Percentiles rank a stretch among this genome's conserved stretches.
Evolutionary conservation across 305 asterid genomes (phyloP).

Genomic region (Fraxinus velutina): DNA sequence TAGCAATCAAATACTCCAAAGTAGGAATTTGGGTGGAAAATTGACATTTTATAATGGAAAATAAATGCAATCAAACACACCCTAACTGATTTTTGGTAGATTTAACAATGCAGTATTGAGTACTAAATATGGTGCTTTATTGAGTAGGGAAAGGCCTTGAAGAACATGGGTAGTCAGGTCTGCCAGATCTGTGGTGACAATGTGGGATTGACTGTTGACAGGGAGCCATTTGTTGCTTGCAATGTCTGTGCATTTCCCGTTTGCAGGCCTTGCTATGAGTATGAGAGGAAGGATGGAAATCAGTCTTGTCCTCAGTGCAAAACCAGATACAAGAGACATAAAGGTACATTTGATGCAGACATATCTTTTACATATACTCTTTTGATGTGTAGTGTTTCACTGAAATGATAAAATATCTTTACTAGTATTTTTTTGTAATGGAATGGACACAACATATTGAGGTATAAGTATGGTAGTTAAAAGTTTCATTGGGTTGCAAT

Average conservation of each 20-base stretch:
- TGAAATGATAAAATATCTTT: background rate
- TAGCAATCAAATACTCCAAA: background rate
- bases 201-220: slow-evolving; percentile 69
- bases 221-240: slow-evolving; percentile 87
- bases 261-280: slow-evolving; percentile 97
- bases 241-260: slow-evolving; percentile 91
- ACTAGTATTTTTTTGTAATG: background rate
- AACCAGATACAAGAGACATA: slow-evolving; percentile 89
- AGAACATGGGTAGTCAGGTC: slow-evolving; percentile 64
- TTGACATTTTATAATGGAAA: background rate
- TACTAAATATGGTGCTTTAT: slow-evolving; percentile 4
- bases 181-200: slow-evolving; percentile 97
- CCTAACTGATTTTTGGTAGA: background rate
- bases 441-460: background rate
- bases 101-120: background rate
- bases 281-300: slow-evolving; percentile 95
- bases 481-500: slow-evolving; percentile 5
- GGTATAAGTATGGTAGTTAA: background rate
- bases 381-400: background rate
- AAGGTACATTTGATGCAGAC: slow-evolving; percentile 44
- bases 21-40: background rate
- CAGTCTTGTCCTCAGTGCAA: slow-evolving; percentile 99
- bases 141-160: slow-evolving; percentile 65
- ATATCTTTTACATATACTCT: slow-evolving; percentile 5
- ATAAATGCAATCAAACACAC: background rate